Evolutionary conservation across 225 moss, liverwort and hornwort species (phyloP), one percentile per base, ranked within the genome.

Genomic region (Asterella californica): DNA sequence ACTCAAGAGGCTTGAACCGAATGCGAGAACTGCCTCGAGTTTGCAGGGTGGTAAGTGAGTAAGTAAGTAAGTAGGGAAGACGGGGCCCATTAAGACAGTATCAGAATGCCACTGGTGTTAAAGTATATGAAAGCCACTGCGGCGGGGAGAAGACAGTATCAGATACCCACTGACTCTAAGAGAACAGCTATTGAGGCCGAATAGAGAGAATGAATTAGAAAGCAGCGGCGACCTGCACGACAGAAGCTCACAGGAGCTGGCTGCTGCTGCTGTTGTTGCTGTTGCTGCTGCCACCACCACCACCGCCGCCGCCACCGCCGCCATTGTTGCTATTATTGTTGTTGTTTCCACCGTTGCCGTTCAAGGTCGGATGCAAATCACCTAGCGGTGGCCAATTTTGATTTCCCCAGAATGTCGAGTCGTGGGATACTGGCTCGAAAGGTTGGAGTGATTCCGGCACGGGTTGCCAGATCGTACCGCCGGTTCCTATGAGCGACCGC

Each of bases 351-450:
- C 76, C 73, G 79, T 82, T 61, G 48, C 37, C 63, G 22, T 66
- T 78, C 77, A 78, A 27, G 8, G 45, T 46, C 32, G 82, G 74
- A 34, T 87, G 87, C 49, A 87, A 71, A 45, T 87, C 84, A 33
- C 33, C 25, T 11, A 88, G 78, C 11, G 82, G 85, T 36, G 87
- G 77, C 87, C 87, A 88, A 4, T 29, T 84, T 60, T 80, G 85
- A 54, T 85, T 88, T 32, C 82, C 74, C 84, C 84, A 84, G 78
- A 88, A 88, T 21, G 77, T 47, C 2, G 84, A 55, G 24, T 88
- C 87, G 66, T 88, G 84, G 5, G 82, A 19, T 25, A 79, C 82
- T 15, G 74, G 69, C 76, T 82, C 81, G 32, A 84, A 77, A 37
- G 78, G 10, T 74, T 88, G 84, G 66, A 88, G 55, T 1, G 64